phyloP scores from a whole-genome alignment of 2,329 filamentous ascomycete species.

The Rasamsonia emersonii region DNA sequence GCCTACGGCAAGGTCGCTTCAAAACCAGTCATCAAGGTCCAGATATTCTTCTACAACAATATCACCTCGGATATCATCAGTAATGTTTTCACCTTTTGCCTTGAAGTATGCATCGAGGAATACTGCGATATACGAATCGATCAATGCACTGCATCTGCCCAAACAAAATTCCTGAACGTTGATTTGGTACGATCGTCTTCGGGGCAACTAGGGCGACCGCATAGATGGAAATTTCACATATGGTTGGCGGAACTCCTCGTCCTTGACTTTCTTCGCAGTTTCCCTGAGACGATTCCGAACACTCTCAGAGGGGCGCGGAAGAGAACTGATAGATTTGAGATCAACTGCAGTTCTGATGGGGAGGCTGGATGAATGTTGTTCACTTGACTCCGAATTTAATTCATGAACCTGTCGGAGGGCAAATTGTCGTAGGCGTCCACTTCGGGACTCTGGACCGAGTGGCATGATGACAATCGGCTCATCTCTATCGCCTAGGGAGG shows the following conservation, averaged over 20 bases:
- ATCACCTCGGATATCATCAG: conserved; percentile 9
- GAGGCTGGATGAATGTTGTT: conserved; percentile 1
- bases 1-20: no score
- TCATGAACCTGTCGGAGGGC: conserved; percentile 1
- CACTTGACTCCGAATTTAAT: background rate
- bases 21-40: conserved; percentile 5
- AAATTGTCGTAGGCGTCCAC: conserved; percentile 6
- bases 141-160: conserved; percentile 8
- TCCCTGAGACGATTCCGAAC: conserved; percentile 3
- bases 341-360: conserved; percentile 5
- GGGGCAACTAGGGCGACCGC: conserved; percentile 4
- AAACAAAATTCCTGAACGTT: conserved; percentile 7
- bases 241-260: background rate
- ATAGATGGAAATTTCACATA: conserved; percentile 2
- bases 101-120: conserved; percentile 8
- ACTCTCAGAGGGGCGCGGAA: background rate
- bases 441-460: conserved; percentile 2
- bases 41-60: conserved; percentile 10
- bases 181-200: conserved; percentile 7
- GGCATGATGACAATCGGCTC: conserved; percentile 8
- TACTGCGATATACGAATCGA: conserved; percentile 5
- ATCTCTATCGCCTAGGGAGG: conserved; percentile 7
- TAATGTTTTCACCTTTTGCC: conserved; percentile 6
- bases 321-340: background rate
- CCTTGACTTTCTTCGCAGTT: conserved; percentile 2